A percentile compares a stretch with the other conserved stretches of the same genome.
Conservation (phyloP, 2,329 filamentous ascomycete genomes). For the Neoscytalidium dimidiatum region DNA sequence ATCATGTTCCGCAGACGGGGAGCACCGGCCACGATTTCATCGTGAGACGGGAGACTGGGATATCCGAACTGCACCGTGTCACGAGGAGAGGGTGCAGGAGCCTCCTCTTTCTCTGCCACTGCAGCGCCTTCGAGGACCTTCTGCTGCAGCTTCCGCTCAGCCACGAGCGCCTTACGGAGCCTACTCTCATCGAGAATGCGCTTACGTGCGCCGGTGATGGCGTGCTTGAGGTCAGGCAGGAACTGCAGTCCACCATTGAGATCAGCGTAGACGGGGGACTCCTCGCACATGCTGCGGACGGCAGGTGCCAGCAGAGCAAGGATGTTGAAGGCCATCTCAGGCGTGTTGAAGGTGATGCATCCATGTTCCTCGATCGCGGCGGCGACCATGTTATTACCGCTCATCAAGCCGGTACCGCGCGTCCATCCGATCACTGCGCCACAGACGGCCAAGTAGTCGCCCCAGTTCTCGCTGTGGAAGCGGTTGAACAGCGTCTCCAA, state of each 20-base stretch:
- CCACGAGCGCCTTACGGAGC: slow-evolving; percentile 19
- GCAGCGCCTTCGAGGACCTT: background rate
- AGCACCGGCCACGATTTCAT: slow-evolving; percentile 25
- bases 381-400: slow-evolving; percentile 43
- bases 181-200: slow-evolving; percentile 20
- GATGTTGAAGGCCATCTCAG: slow-evolving; percentile 47
- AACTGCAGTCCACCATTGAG: slow-evolving; percentile 39
- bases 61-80: slow-evolving; percentile 15
- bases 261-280: slow-evolving; percentile 41
- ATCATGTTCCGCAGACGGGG: slow-evolving; percentile 37
- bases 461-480: slow-evolving; percentile 41
- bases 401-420: slow-evolving; percentile 48
- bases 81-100: slow-evolving; percentile 1
- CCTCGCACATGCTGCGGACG: slow-evolving; percentile 33
- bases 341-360: slow-evolving; percentile 41
- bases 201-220: slow-evolving; percentile 20
- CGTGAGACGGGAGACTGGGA: slow-evolving; percentile 16
- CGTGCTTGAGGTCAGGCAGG: slow-evolving; percentile 24
- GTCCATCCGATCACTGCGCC: slow-evolving; percentile 51
- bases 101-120: background rate
- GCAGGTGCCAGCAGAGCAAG: slow-evolving; percentile 35
- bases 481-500: slow-evolving; percentile 40
- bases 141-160: slow-evolving; percentile 20
- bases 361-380: slow-evolving; percentile 39
- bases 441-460: slow-evolving; percentile 41